Evolutionary conservation across 768 basidiomycete genomes (phyloP).

Genomic region (Tylopilus plumbeoviolaceoides): DNA sequence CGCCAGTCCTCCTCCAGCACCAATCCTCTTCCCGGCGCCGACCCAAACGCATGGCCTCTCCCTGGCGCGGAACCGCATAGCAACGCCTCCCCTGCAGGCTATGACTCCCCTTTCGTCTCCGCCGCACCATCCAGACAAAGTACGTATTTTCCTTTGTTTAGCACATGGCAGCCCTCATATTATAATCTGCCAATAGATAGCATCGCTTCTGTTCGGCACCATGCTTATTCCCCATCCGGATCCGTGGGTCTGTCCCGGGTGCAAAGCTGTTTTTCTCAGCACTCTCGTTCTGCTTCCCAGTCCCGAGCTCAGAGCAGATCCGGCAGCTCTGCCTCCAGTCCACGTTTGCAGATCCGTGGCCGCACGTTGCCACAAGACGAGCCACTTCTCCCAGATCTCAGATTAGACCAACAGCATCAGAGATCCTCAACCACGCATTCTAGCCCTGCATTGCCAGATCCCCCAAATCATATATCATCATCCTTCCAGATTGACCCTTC

Average conservation of each 20-base stretch:
- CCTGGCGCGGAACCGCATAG: conserved; percentile 12
- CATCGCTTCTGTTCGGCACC: conserved; percentile 26
- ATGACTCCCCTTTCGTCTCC: conserved; percentile 22
- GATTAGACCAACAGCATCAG: conserved; percentile 20
- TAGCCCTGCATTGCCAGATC: conserved; percentile 20
- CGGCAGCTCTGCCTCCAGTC: conserved; percentile 49
- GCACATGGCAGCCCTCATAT: conserved; percentile 2
- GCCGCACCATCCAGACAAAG: conserved; percentile 34
- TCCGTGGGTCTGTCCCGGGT: conserved; percentile 32
- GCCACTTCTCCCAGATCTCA: conserved; percentile 14
- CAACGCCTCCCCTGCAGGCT: conserved; percentile 40
- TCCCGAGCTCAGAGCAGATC: conserved; percentile 44
- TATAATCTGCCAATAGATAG: conserved; percentile 21
- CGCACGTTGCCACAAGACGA: conserved; percentile 42
- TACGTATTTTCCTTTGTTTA: conserved; percentile 29
- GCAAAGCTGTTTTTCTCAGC: conserved; percentile 33
- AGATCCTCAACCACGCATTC: conserved; percentile 14
- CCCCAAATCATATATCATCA: conserved; percentile 8
- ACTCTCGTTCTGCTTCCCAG: conserved; percentile 37
- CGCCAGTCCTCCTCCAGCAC: conserved; percentile 27
- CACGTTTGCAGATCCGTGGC: conserved; percentile 36
- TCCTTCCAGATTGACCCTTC: conserved; percentile 13
- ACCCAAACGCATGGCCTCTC: conserved; percentile 19
- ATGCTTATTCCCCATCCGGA: conserved; percentile 26
- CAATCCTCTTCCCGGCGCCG: conserved; percentile 17